Evolutionary conservation across 1,284 basidiomycete species (phyloP), one percentile per base, ranked within the genome.

Genomic region (Cutaneotrichosporon sp.): DNA sequence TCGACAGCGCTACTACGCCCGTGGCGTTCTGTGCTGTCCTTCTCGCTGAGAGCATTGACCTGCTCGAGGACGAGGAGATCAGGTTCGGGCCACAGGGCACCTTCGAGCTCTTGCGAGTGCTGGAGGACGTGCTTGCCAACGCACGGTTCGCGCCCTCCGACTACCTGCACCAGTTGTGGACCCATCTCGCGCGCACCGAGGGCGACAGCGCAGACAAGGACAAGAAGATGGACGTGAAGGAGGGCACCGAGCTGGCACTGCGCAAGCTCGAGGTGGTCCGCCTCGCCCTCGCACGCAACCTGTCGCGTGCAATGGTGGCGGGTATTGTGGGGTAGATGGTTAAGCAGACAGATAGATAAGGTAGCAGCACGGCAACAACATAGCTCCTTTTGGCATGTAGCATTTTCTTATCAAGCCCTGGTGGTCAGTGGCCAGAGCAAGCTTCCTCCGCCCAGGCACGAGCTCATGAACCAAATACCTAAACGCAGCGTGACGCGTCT

Each of bases 231-330:
- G 46, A 36, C 10, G 48, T 48, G 13, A 55, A 57, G 49, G 56
- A 61, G 49, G 49, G 53, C 21, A 60, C 55, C 21, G 53, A 48
- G 26, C 54, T 49, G 8, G 72, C 73, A 4, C 45, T 69, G 51
- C 68, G 68, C 59, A 72, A 74, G 57, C 52, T 78, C 52, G 73
- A 77, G 33, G 70, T 77, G 8, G 75, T 77, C 4, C 64, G 76
- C 26, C 65, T 74, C 37, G 76, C 77, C 10, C 53, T 77, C 21
- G 75, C 74, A 30, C 65, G 74, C 47, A 75, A 75, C 60, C 51
- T 73, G 18, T 66, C 69, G 14, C 64, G 71, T 40, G 64, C 71
- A 9, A 39, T 72, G 30, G 70, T 72, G 3, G 58, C 59, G 3
- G 66, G 64, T 8, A 59, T 67, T 45, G 66, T 71, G 33, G 56